Base-by-base conservation (phyloP, 1,139 yeast species). In the Torulaspora pretoriensis region DNA sequence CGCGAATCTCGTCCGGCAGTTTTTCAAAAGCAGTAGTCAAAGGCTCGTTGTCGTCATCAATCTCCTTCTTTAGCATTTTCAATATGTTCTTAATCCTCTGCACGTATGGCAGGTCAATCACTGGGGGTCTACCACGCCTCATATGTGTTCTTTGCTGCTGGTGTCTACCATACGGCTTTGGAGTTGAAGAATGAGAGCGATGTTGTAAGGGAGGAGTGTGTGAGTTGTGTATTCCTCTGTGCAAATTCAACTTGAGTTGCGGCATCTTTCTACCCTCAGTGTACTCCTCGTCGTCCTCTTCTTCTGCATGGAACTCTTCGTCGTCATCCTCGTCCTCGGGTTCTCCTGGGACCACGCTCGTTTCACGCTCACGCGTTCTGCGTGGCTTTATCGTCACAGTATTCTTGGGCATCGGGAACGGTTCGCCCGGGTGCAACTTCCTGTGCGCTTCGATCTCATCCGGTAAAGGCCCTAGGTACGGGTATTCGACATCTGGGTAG, bases 91-190 rank as follows among this genome's bases (percentile, higher is more conserved):
- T 90, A 63, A 90, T 89, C 52, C 97, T 75, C 56, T 88, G 89
- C 67, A 92, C 97, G 65, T 84, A 90, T 3, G 97, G 97, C 57
- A 85, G 81, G 65, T 90, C 97, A 46, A 90, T 94, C 43, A 90
- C 86, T 1, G 97, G 97, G 7, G 97, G 97, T 60, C 97, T 78
- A 34, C 97, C 97, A 60, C 97, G 78, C 73, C 61, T 60, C 46
- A 59, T 52, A 35, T 60, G 63, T n/a, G 57, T 56, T 50, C 80
- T 85, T 17, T 68, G 52, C 41, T 54, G 57, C 30, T 49, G 51
- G 38, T 52, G 54, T 32, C 58, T 51, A 34, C 54, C 52, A 8
- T 51, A 35, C 12, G 61, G 57, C 33, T 57, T 57, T 7, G 61
- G 60, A 4, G 58, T 56, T 10, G 47, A 39, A 3, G 59, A 53